Conservation (phyloP, 2,329 filamentous ascomycete species). For the Diaporthe vaccinii region DNA sequence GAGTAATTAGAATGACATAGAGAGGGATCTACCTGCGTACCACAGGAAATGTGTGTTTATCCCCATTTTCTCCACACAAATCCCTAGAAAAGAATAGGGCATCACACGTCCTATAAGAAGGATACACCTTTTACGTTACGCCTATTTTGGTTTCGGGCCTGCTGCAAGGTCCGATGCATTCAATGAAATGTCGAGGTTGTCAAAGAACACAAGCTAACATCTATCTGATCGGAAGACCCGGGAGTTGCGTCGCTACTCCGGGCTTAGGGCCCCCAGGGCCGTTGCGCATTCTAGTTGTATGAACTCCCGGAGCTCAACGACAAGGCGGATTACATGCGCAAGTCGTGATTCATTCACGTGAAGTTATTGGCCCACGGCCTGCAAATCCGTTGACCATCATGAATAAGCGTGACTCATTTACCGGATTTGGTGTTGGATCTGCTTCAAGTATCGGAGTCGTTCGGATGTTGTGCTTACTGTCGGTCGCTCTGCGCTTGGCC, state of each 20-base stretch:
- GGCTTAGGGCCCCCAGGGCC: not conserved
- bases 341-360: not conserved
- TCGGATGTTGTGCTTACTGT: not conserved
- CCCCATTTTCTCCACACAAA: not conserved
- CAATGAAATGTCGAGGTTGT: not conserved
- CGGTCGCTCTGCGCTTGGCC: not conserved
- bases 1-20: slow-evolving; percentile 24
- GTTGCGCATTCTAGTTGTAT: not conserved
- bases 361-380: not conserved
- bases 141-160: not conserved
- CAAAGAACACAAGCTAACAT: not conserved
- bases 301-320: not conserved
- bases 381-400: slow-evolving; percentile 18
- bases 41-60: not conserved
- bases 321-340: not conserved
- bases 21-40: slow-evolving; percentile 16
- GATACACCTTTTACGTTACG: not conserved
- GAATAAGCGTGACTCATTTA: slow-evolving; percentile 5
- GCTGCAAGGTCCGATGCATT: not conserved
- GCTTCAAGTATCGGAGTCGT: not conserved
- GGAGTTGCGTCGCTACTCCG: not conserved
- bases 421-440: not conserved
- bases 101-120: not conserved
- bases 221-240: not conserved
- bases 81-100: slow-evolving; percentile 2